Evolutionary conservation across 2,329 filamentous ascomycete species (phyloP), one percentile per base, ranked within the genome.

Genomic region (Aspergillus persii): DNA sequence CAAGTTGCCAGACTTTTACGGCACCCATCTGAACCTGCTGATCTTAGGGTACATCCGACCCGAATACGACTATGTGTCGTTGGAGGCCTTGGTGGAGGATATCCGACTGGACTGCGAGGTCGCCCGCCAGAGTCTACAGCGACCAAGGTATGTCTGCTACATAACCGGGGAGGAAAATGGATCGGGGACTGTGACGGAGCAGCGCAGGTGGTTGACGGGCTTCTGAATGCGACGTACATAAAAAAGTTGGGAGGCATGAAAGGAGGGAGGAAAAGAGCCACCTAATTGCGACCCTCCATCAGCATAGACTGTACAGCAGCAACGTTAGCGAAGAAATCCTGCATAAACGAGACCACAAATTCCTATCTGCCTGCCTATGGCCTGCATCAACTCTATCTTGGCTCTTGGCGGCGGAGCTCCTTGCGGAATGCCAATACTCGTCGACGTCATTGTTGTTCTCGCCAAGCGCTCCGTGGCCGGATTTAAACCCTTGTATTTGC

Each of bases 101-200:
- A 99, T 99, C 72, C 85, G 85, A 71, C 84, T 89, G 66, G 95
- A 98, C 80, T 96, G 95, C 70, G 85, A 90, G 68, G 93, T 98
- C 57, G 89, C 92, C 48, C 82, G 83, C 66, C 79, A 81, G 68
- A 95, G 91, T 77, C 77, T 99, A 70, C 83, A 77, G 54, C 80
- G 95, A 63, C 77, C 83, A 33, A 82, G 75, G 27, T 99, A 87
- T 75, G 66, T 65, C 60, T 66, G 65, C 50, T 84, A 79, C 68
- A 55, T 75, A 31, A 59, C 73, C 65, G 74, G 63, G 50, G 60
- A 73, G 69, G 66, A 61, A 8, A 66, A 69, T 31, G 61, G 60
- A 9, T 61, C 62, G 23, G 74, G 72, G 52, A 68, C 67, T 63
- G 72, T 70, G 39, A 67, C 69, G 57, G 68, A 72, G 27, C 71